phyloP scores from a whole-genome alignment of 2,329 filamentous ascomycete genomes.

The Venturia carpophila region DNA sequence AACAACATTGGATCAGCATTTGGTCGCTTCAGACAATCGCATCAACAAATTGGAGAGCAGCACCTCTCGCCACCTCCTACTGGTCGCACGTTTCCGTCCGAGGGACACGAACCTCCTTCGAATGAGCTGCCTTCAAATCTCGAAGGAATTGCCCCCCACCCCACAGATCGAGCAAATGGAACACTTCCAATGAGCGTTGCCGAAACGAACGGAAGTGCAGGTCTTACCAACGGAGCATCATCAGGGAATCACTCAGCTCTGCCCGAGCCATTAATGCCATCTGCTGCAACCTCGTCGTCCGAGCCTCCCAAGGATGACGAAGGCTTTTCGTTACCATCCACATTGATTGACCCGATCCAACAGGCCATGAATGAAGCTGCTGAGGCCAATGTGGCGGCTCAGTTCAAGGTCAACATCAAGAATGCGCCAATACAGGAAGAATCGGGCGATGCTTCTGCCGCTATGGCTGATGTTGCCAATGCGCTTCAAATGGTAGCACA shows the following conservation, averaged over 20 bases:
- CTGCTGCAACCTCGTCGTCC: slow-evolving; percentile 17
- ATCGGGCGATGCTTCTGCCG: slow-evolving; percentile 63
- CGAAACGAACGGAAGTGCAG: slow-evolving; percentile 19
- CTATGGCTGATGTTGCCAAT: slow-evolving; percentile 66
- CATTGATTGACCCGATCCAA: slow-evolving; percentile 53
- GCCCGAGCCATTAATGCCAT: slow-evolving; percentile 30
- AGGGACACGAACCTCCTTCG: slow-evolving; percentile 20
- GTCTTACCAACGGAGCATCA: slow-evolving; percentile 24
- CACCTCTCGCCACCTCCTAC: slow-evolving; percentile 14
- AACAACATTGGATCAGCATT: slow-evolving; percentile 38
- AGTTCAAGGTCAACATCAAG: slow-evolving; percentile 73
- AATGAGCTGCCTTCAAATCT: slow-evolving; percentile 25
- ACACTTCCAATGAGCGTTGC: slow-evolving; percentile 23
- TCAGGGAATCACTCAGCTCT: slow-evolving; percentile 30
- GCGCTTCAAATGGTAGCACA: slow-evolving; percentile 52
- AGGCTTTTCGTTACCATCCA: slow-evolving; percentile 65
- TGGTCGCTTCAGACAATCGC: slow-evolving; percentile 15
- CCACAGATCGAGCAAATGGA: slow-evolving; percentile 25
- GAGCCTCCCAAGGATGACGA: slow-evolving; percentile 58
- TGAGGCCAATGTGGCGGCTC: slow-evolving; percentile 45
- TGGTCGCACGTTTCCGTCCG: background rate
- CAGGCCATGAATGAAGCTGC: slow-evolving; percentile 62
- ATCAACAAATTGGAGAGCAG: slow-evolving; percentile 13
- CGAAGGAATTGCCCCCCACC: background rate
- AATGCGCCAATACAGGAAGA: slow-evolving; percentile 73